Conservation (phyloP, 148 eudicot genomes). For the Suaeda aralocaspica region DNA sequence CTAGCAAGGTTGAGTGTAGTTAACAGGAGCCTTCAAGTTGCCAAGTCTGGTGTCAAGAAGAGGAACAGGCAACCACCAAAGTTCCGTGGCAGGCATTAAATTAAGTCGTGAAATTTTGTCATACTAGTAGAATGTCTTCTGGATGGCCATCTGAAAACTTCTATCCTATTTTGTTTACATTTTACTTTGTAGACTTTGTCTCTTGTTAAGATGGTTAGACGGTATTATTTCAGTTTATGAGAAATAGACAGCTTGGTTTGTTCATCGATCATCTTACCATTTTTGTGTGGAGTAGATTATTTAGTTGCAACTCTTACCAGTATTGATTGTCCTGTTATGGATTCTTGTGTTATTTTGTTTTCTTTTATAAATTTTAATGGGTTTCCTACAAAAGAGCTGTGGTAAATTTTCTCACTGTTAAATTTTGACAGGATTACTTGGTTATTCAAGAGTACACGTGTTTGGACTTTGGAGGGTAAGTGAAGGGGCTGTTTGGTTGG, state of each 20-base stretch:
- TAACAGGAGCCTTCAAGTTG: constrained; percentile 78
- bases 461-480: too few relatives aligned
- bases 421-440: too few relatives aligned
- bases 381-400: too few relatives aligned
- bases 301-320: not conserved
- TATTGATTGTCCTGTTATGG: too few relatives aligned
- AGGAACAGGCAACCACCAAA: constrained; percentile 76
- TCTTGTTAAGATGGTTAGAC: constrained; percentile 14
- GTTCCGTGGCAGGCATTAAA: constrained; percentile 50
- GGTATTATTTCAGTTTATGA: constrained; percentile 7
- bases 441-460: too few relatives aligned
- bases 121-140: constrained; percentile 9
- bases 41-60: constrained; percentile 92
- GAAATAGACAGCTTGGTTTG: constrained; percentile 11
- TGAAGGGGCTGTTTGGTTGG: too few relatives aligned
- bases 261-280: not conserved
- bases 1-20: constrained; percentile 85
- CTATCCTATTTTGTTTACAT: not conserved
- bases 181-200: constrained; percentile 1
- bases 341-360: too few relatives aligned
- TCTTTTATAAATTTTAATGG: too few relatives aligned
- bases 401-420: too few relatives aligned
- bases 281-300: not conserved
- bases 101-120: constrained; percentile 7
- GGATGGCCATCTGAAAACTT: not conserved